Percentiles rank a stretch among this genome's conserved stretches.
Conservation (phyloP, 2,329 filamentous ascomycete species). For the Alternaria arborescens region DNA sequence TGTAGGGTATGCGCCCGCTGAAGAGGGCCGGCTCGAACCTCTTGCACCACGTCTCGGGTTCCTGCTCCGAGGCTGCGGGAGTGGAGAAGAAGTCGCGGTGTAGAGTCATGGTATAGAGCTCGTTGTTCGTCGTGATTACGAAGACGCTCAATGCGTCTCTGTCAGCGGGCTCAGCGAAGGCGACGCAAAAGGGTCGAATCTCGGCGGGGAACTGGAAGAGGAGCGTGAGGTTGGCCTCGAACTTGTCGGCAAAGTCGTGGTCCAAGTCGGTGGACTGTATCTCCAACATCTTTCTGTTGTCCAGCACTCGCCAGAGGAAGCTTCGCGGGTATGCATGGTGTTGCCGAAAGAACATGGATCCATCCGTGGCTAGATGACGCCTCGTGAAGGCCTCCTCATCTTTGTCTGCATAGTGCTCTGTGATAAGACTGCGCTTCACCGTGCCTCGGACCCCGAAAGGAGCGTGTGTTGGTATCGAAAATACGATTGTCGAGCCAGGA, state of each 20-base stretch:
- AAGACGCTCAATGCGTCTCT: constrained; percentile 82
- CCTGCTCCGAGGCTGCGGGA: constrained; percentile 73
- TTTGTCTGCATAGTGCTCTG: constrained; percentile 55
- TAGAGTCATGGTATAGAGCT: constrained; percentile 84
- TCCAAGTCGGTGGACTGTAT: constrained; percentile 83
- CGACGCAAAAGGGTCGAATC: constrained; percentile 80
- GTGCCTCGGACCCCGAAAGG: constrained; percentile 44
- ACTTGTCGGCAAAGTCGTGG: constrained; percentile 67
- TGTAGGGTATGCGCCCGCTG: constrained; percentile 79
- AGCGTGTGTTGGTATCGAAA: constrained; percentile 55
- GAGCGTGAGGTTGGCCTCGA: constrained; percentile 77
- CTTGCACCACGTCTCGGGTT: constrained; percentile 79
- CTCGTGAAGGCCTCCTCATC: constrained; percentile 78
- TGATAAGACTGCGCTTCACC: constrained; percentile 47
- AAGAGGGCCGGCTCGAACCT: constrained; percentile 76
- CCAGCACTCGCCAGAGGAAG: constrained; percentile 90
- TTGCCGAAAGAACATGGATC: constrained; percentile 84
- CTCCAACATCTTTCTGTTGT: constrained; percentile 81
- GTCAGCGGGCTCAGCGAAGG: constrained; percentile 80
- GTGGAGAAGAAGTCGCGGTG: constrained; percentile 83
- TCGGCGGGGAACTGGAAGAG: constrained; percentile 78
- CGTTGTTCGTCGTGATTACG: constrained; percentile 78
- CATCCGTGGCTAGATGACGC: constrained; percentile 75
- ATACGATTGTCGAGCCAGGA: constrained; percentile 73
- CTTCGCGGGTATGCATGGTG: constrained; percentile 79